Base-by-base conservation (phyloP, 768 basidiomycete species). In the Punctularia strigosozonata region DNA sequence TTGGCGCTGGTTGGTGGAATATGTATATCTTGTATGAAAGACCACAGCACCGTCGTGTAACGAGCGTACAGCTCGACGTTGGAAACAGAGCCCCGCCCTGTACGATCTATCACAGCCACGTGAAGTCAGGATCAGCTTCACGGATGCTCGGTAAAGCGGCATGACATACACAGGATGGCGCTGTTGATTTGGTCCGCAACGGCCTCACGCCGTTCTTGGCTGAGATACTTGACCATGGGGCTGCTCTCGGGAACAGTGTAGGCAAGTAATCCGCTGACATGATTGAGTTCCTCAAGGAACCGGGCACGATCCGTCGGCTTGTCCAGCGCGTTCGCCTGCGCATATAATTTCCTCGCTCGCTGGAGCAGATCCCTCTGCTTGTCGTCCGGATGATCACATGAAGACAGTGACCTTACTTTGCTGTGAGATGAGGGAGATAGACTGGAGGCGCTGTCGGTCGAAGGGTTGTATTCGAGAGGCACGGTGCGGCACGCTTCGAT, bases 181-280 rank as follows among this genome's bases (percentile, higher is more conserved):
- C 74, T 68, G 46, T 92, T 84, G 30, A 98, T 78, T 59, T 91
- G 85, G 41, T 88, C 83, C 4, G 90, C 90, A 17, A 95, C 72
- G 4, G 73, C 75, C 46, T 85, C 80, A 43, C 91, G 72, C 50
- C 91, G 65, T 38, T 74, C 75, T 55, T 81, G 78, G 25, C 71
- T 69, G 43, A 95, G 57, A 58, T 92, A 97, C 40, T 69, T 76
- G 13, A 72, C 64, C 50, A 90, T 68, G 0, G 81, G 71, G 49
- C 87, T 87, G 25, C 64, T 71, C 50, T 87, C 86, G 0, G 90
- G 85, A 15, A 78, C 68, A 25, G 68, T 71, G 57, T 94, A 95
- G n/a, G 81, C 88, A 31, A 97, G 64, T 22, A 97, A 58, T 0
- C 80, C 81, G 14, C 74, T 69, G 1, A 90, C 88, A 50, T 79